Evolutionary conservation across 1,139 yeast species (phyloP).

Genomic region (Geotrichum cucujoidarum): DNA sequence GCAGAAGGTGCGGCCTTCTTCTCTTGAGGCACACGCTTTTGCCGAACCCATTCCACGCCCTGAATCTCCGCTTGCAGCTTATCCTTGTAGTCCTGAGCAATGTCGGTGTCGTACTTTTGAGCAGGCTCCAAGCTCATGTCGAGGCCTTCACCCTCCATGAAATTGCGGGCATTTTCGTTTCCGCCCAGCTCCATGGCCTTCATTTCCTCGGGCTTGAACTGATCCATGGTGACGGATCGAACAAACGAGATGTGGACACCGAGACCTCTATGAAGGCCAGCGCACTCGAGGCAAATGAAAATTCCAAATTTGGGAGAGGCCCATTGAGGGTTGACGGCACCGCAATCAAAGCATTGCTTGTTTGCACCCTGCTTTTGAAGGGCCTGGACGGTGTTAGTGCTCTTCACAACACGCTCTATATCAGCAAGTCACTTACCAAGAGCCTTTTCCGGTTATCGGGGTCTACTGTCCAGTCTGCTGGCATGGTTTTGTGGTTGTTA

Average conservation of each 20-base stretch:
- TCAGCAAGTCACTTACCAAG: slow-evolving; percentile 33
- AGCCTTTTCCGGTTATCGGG: slow-evolving; percentile 86
- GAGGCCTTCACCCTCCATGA: slow-evolving; percentile 67
- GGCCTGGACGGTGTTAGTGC: slow-evolving; percentile 31
- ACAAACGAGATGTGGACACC: slow-evolving; percentile 97
- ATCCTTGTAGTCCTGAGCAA: slow-evolving; percentile 92
- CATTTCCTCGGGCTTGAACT: slow-evolving; percentile 85
- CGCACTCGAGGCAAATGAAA: slow-evolving; percentile 88
- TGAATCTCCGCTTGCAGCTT: slow-evolving; percentile 69
- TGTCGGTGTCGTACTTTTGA: slow-evolving; percentile 75
- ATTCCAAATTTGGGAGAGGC: slow-evolving; percentile 96
- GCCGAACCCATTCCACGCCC: slow-evolving; percentile 65
- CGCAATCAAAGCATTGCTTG: slow-evolving; percentile 83
- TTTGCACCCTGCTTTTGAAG: slow-evolving; percentile 78
- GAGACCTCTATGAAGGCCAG: slow-evolving; percentile 92
- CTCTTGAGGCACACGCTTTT: slow-evolving; percentile 50
- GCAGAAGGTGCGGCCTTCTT: slow-evolving; percentile 9
- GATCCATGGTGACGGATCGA: slow-evolving; percentile 85
- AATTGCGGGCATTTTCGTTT: slow-evolving; percentile 78
- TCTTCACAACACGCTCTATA: neutral
- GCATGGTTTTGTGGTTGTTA: no score
- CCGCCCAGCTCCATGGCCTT: slow-evolving; percentile 93
- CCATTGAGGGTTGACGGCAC: slow-evolving; percentile 95
- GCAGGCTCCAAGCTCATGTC: slow-evolving; percentile 61
- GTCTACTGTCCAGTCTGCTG: slow-evolving; percentile 70